A percentile compares a stretch with the other conserved stretches of the same genome.
These are phyloP conservation scores for Metschnikowia borealis DNA, from an alignment of 805 yeast species.

Conservation along the genomic window DNA sequence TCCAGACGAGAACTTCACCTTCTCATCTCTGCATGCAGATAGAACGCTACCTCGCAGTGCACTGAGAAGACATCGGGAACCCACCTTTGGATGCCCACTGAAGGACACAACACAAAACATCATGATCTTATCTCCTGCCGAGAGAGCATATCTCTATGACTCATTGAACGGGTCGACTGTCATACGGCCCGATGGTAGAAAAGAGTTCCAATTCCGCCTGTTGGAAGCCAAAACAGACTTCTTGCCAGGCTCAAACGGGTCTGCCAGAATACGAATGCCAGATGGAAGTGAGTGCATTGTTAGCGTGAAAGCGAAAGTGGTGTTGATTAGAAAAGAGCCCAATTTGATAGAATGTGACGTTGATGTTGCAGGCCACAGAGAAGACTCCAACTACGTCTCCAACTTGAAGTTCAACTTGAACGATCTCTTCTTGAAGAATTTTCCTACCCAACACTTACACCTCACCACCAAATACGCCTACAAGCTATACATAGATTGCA, in stretches of 20 bases:
- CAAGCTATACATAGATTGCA: conserved; percentile 73
- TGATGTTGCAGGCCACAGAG: conserved; percentile 76
- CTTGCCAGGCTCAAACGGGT: conserved; percentile 86
- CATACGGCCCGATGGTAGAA: conserved; percentile 83
- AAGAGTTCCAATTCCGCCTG: conserved; percentile 73
- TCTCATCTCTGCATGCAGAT: conserved; percentile 3
- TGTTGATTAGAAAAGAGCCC: conserved; percentile 35
- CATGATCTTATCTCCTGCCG: conserved; percentile 74
- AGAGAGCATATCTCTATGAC: conserved; percentile 69
- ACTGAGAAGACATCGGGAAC: conserved; percentile 2
- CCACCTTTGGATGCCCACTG: background rate
- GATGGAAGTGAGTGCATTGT: conserved; percentile 95
- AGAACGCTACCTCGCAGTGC: conserved; percentile 1
- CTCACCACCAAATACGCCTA: conserved; percentile 73
- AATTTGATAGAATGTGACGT: conserved; percentile 71
- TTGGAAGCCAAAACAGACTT: conserved; percentile 77
- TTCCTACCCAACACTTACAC: conserved; percentile 50
- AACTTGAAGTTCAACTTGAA: conserved; percentile 61
- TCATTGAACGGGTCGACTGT: conserved; percentile 60
- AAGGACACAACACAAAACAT: background rate
- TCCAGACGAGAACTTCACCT: background rate
- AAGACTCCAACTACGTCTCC: conserved; percentile 66
- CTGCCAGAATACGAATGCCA: conserved; percentile 76
- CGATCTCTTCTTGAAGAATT: conserved; percentile 47
- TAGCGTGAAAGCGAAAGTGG: conserved; percentile 84